Evolutionary conservation across 768 basidiomycete genomes (phyloP).

Genomic region (Serendipita indica): DNA sequence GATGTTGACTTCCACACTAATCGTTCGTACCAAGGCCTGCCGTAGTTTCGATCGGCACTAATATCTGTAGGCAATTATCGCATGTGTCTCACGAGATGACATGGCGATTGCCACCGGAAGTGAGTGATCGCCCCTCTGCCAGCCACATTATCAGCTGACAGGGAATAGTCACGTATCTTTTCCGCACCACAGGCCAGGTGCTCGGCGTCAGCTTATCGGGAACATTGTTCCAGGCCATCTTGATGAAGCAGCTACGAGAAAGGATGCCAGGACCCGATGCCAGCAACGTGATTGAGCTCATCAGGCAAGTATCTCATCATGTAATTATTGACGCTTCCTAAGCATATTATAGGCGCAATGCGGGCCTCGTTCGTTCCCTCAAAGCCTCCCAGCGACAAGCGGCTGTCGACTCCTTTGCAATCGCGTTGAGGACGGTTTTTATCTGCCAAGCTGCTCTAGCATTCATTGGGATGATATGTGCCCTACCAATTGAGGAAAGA

Average conservation of each 20-base stretch:
- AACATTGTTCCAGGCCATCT: constrained; percentile 66
- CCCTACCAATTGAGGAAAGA: constrained; percentile 61
- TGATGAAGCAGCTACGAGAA: constrained; percentile 51
- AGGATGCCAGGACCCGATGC: constrained; percentile 68
- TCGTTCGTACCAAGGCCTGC: neutral
- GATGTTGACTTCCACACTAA: neutral
- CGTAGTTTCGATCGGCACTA: constrained; percentile 12
- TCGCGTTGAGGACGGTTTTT: constrained; percentile 70
- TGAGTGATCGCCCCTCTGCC: constrained; percentile 29
- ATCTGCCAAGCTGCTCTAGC: constrained; percentile 60
- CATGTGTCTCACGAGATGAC: constrained; percentile 62
- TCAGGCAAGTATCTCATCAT: constrained; percentile 23
- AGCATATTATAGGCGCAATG: constrained; percentile 26
- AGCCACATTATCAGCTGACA: constrained; percentile 12
- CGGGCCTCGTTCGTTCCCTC: constrained; percentile 54
- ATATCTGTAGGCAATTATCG: constrained; percentile 61
- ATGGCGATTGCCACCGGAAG: constrained; percentile 84
- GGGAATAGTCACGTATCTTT: constrained; percentile 70
- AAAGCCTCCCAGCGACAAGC: constrained; percentile 38
- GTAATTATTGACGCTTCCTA: constrained; percentile 11
- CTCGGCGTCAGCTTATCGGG: constrained; percentile 84
- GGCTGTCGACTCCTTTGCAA: constrained; percentile 64
- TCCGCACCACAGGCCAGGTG: constrained; percentile 89
- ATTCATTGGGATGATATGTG: constrained; percentile 48
- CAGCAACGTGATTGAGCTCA: too few species aligned